phyloP scores from a whole-genome alignment of 2,329 filamentous ascomycete genomes.

The Epichloe gansuensis region DNA sequence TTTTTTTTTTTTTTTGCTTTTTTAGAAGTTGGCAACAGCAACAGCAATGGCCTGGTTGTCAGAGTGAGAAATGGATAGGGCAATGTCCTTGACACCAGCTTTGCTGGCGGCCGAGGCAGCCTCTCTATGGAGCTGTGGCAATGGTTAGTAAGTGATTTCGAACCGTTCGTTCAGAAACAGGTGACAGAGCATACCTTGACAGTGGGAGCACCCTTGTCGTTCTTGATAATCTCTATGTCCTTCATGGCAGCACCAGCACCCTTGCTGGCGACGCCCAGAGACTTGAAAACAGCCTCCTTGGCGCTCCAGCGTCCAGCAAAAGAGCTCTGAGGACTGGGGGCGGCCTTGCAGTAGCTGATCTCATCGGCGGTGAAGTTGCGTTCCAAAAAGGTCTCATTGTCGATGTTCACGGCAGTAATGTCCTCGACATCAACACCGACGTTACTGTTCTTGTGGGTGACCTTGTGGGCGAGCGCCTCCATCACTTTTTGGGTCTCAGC shows the following conservation, averaged over 20 bases:
- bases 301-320: slow-evolving; percentile 95
- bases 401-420: slow-evolving; percentile 74
- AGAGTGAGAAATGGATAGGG: slow-evolving; percentile 90
- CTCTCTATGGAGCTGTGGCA: slow-evolving; percentile 63
- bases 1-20: slow-evolving; percentile 15
- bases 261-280: slow-evolving; percentile 71
- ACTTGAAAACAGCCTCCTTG: slow-evolving; percentile 98
- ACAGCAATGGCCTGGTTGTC: slow-evolving; percentile 91
- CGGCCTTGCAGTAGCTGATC: slow-evolving; percentile 73
- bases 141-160: slow-evolving; percentile 22
- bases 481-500: slow-evolving; percentile 63
- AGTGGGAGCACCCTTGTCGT: slow-evolving; percentile 68
- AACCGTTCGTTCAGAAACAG: background rate
- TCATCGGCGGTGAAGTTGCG: slow-evolving; percentile 86
- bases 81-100: slow-evolving; percentile 78
- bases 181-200: slow-evolving; percentile 56
- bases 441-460: slow-evolving; percentile 48
- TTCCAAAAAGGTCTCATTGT: slow-evolving; percentile 86
- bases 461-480: slow-evolving; percentile 58
- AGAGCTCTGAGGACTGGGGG: slow-evolving; percentile 69
- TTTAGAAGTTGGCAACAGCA: slow-evolving; percentile 68
- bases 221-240: slow-evolving; percentile 84
- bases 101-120: slow-evolving; percentile 73
- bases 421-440: slow-evolving; percentile 92
- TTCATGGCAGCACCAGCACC: slow-evolving; percentile 81